Evolutionary conservation across 345 rosid genomes (phyloP).

Genomic region (Rubroshorea leprosula): DNA sequence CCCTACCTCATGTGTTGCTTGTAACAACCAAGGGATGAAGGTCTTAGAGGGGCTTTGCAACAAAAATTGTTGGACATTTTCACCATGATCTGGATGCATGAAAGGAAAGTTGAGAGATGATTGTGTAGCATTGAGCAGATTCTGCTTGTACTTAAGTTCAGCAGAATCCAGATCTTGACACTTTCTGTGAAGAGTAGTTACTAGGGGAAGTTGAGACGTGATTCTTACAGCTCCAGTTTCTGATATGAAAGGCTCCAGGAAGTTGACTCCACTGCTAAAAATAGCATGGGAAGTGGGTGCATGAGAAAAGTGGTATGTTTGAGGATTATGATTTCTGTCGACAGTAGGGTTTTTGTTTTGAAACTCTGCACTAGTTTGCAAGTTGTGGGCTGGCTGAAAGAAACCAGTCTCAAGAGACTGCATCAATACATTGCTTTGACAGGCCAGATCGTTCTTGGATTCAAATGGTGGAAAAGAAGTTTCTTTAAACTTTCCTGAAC

Average conservation of each 20-base stretch:
- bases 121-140: slow-evolving; percentile 20
- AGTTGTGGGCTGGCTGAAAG: slow-evolving; percentile 29
- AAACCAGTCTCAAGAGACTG: slow-evolving; percentile 24
- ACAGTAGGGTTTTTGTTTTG: slow-evolving; percentile 18
- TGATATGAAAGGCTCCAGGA: slow-evolving; percentile 24
- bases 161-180: slow-evolving; percentile 22
- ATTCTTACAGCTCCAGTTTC: slow-evolving; percentile 23
- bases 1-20: slow-evolving; percentile 23
- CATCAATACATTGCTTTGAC: slow-evolving; percentile 5
- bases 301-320: slow-evolving; percentile 19
- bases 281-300: slow-evolving; percentile 20
- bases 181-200: slow-evolving; percentile 14
- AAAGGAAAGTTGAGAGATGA: slow-evolving; percentile 39
- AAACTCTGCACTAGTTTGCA: slow-evolving; percentile 24
- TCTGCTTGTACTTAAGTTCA: slow-evolving; percentile 22
- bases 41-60: slow-evolving; percentile 28
- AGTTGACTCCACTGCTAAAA: slow-evolving; percentile 20
- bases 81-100: slow-evolving; percentile 26
- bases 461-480: slow-evolving; percentile 19
- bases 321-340: slow-evolving; percentile 15
- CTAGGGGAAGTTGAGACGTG: slow-evolving; percentile 23
- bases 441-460: slow-evolving; percentile 15
- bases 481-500: slow-evolving; percentile 24
- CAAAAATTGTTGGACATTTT: slow-evolving; percentile 23
- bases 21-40: slow-evolving; percentile 35